Conservation (phyloP, 2,329 filamentous ascomycete genomes). For the Leptographium radiaticola region DNA sequence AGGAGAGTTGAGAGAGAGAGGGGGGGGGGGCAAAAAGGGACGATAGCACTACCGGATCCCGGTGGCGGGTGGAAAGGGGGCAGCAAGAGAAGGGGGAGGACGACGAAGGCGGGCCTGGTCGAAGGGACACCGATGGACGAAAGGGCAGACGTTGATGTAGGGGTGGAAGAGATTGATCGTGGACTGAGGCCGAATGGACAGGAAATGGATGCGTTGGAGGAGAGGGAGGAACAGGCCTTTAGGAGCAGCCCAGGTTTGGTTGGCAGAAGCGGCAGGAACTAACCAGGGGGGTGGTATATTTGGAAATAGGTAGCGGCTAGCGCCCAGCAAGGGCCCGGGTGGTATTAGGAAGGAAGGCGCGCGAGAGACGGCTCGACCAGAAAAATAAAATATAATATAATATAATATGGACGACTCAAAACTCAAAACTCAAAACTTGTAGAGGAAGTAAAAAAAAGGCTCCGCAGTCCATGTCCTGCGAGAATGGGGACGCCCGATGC, state of each 20-base stretch:
- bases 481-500: too few species aligned
- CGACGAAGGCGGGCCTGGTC: too few species aligned
- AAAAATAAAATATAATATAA: neutral
- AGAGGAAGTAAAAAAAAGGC: neutral
- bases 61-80: neutral
- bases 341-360: neutral
- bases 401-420: neutral
- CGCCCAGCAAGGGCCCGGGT: slow-evolving; percentile 2
- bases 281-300: slow-evolving; percentile 4
- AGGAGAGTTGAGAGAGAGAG: neutral
- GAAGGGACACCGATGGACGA: neutral
- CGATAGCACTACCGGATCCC: neutral
- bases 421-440: neutral
- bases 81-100: neutral
- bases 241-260: neutral
- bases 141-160: neutral
- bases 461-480: neutral
- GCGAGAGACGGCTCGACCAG: neutral
- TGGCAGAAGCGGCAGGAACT: neutral
- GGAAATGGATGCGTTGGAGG: neutral
- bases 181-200: neutral
- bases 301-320: slow-evolving; percentile 4
- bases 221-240: neutral
- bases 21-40: neutral
- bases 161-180: neutral